phyloP scores from a whole-genome alignment of 2,329 filamentous ascomycete genomes.

The Fusarium sp. region DNA sequence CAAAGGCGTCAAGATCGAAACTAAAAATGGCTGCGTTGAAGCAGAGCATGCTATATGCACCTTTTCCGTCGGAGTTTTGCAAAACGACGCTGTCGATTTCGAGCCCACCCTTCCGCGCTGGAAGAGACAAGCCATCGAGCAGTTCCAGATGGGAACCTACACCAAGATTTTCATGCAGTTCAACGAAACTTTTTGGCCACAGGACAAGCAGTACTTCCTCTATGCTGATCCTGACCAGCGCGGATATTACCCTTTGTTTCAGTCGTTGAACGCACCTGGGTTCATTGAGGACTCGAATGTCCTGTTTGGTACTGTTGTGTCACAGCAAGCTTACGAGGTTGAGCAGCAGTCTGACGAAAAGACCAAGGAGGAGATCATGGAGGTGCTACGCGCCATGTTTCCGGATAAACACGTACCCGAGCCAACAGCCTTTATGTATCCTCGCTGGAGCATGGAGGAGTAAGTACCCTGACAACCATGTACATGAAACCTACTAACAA shows the following conservation, averaged over 20 bases:
- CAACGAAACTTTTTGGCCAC: constrained; percentile 74
- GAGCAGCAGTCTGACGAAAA: constrained; percentile 72
- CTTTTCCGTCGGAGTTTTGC: constrained; percentile 77
- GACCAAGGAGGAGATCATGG: constrained; percentile 70
- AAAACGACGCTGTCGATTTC: constrained; percentile 72
- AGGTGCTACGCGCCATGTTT: constrained; percentile 73
- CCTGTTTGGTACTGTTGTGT: constrained; percentile 69
- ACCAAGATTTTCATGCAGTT: constrained; percentile 82
- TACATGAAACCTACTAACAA: constrained; percentile 42
- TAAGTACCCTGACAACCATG: constrained; percentile 53
- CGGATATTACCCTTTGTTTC: constrained; percentile 70
- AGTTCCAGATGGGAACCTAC: constrained; percentile 78
- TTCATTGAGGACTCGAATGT: constrained; percentile 75
- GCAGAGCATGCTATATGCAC: constrained; percentile 76
- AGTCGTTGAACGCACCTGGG: constrained; percentile 70
- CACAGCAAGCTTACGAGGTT: constrained; percentile 59
- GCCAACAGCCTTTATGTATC: constrained; percentile 73
- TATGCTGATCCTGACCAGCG: constrained; percentile 59
- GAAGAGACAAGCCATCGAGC: constrained; percentile 74
- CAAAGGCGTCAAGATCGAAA: constrained; percentile 66
- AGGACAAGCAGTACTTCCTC: constrained; percentile 60
- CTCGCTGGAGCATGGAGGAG: constrained; percentile 52
- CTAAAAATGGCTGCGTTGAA: constrained; percentile 68
- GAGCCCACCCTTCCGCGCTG: constrained; percentile 71
- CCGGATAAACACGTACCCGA: constrained; percentile 69